Percentiles rank a stretch among this genome's conserved stretches.
Conservation (phyloP, 371 early-diverging fungal species). For the Syncephalastrum racemosum region DNA sequence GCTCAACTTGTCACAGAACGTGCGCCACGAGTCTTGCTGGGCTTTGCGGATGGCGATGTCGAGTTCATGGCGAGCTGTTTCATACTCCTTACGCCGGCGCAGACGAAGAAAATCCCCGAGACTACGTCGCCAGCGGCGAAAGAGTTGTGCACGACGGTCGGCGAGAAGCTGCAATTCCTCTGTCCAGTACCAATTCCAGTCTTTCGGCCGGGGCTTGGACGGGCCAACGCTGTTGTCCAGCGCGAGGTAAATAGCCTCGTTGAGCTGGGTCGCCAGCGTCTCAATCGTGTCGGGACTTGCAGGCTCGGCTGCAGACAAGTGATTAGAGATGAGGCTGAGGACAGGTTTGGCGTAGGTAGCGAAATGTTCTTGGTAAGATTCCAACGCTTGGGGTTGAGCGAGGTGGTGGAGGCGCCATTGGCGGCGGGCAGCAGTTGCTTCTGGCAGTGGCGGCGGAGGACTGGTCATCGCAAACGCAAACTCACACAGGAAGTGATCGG, state of each 20-base stretch:
- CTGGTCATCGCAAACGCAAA: too few relatives aligned
- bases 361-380: neutral
- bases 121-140: constrained; percentile 3
- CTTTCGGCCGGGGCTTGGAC: neutral
- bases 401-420: constrained; percentile 11
- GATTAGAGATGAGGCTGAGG: too few relatives aligned
- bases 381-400: constrained; percentile 1
- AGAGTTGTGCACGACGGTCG: constrained; percentile 1
- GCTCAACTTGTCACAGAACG: too few relatives aligned
- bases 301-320: too few relatives aligned
- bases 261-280: too few relatives aligned
- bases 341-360: too few relatives aligned
- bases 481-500: constrained; percentile 19
- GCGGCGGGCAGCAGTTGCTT: constrained; percentile 1
- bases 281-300: neutral
- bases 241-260: constrained; percentile 5
- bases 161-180: constrained; percentile 11
- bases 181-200: too few relatives aligned
- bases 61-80: too few relatives aligned
- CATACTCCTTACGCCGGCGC: too few relatives aligned
- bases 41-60: too few relatives aligned
- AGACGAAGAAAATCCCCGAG: too few relatives aligned
- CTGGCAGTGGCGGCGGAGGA: constrained; percentile 9
- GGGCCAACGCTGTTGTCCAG: constrained; percentile 11
- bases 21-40: too few relatives aligned